A percentile compares a stretch with the other conserved stretches of the same genome.
phyloP scores from a whole-genome alignment of 2,329 filamentous ascomycete species.

The Cytospora paraplurivora region DNA sequence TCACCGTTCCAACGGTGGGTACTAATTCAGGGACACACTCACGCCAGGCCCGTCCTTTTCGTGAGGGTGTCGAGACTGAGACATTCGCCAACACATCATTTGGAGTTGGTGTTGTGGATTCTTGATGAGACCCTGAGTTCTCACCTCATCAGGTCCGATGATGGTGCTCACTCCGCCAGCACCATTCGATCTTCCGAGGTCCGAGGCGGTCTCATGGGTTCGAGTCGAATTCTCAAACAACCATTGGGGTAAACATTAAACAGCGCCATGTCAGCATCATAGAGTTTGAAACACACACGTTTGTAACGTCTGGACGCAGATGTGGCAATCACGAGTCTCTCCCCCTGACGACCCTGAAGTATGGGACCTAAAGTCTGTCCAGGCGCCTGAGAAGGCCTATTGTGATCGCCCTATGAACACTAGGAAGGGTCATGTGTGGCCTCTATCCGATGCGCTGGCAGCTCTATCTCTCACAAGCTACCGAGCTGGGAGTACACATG shows the following conservation, averaged over 20 bases:
- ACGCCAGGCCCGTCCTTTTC: conserved; percentile 10
- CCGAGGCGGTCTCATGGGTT: conserved; percentile 14
- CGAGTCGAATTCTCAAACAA: conserved; percentile 7
- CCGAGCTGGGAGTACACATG: conserved; percentile 4
- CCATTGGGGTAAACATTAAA: conserved; percentile 7
- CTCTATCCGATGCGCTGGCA: conserved; percentile 21
- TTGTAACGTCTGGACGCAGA: not conserved
- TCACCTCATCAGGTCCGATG: conserved; percentile 15
- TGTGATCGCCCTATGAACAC: not conserved
- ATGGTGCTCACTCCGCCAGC: conserved; percentile 24
- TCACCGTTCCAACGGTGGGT: not conserved
- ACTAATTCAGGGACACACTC: conserved; percentile 1
- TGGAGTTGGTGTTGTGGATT: not conserved
- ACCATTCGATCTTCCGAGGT: conserved; percentile 13
- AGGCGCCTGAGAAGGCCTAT: not conserved
- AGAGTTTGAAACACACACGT: not conserved
- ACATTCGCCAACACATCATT: conserved; percentile 25
- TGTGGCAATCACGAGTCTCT: conserved; percentile 12
- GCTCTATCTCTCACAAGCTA: not conserved
- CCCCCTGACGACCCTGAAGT: not conserved
- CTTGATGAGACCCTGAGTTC: conserved; percentile 8
- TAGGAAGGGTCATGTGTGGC: conserved; percentile 23
- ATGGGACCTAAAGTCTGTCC: not conserved
- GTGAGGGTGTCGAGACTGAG: conserved; percentile 23
- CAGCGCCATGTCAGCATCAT: not conserved